A percentile compares a stretch with the other conserved stretches of the same genome.
phyloP scores from a whole-genome alignment of 108 stramenopile genomes.

The Fragilaria radians region DNA sequence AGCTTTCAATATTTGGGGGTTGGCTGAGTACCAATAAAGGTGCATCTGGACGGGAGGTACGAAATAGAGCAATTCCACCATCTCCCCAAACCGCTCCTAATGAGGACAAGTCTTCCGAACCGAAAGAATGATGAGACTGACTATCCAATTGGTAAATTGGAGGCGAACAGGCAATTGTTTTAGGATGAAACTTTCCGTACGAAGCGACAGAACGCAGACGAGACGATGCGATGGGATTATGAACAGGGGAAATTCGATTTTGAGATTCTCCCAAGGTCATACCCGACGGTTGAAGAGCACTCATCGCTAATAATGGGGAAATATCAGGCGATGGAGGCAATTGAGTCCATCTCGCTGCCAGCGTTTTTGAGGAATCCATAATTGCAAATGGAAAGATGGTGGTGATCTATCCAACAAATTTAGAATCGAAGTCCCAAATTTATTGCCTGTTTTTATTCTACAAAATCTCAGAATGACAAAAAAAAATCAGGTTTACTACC shows the following conservation, averaged over 20 bases:
- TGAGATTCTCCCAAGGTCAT: neutral
- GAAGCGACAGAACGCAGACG: slow-evolving; percentile 31
- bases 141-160: neutral
- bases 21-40: slow-evolving; percentile 38
- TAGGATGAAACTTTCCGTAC: slow-evolving; percentile 31
- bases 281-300: neutral
- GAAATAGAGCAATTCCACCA: slow-evolving; percentile 39
- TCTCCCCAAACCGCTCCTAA: slow-evolving; percentile 39
- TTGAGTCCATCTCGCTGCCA: slow-evolving; percentile 6
- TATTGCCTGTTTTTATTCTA: too few relatives aligned
- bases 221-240: neutral
- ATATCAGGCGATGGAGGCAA: slow-evolving; percentile 22
- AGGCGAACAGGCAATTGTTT: slow-evolving; percentile 34
- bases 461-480: too few relatives aligned
- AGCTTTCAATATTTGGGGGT: neutral
- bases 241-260: neutral
- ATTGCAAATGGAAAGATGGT: too few relatives aligned
- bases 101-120: slow-evolving; percentile 7
- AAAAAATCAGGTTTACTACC: too few relatives aligned
- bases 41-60: slow-evolving; percentile 23
- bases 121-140: neutral
- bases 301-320: neutral
- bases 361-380: too few relatives aligned
- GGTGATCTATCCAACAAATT: too few relatives aligned
- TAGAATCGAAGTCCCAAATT: too few relatives aligned